These are phyloP conservation scores for Cladosporium cucumerinum DNA, from an alignment of 2,329 filamentous ascomycete genomes.

Conservation along the genomic window DNA sequence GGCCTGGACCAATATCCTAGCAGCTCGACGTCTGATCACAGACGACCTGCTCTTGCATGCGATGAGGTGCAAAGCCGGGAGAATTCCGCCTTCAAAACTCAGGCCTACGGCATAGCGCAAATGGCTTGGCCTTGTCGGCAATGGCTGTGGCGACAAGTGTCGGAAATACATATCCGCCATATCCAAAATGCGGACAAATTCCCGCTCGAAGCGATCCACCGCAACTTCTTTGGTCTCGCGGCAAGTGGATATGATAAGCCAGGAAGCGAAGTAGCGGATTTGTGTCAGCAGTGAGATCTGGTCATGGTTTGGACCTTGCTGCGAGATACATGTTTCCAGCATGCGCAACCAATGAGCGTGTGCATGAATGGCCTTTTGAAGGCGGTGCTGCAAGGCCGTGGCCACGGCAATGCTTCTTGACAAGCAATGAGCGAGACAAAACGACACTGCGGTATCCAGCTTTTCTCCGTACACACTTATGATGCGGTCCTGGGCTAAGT, in stretches of 20 bases:
- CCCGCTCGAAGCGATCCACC: background rate
- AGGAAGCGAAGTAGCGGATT: conserved; percentile 11
- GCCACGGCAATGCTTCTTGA: background rate
- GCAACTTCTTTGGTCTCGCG: conserved; percentile 1
- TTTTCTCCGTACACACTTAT: background rate
- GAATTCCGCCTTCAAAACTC: conserved; percentile 6
- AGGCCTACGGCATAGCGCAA: background rate
- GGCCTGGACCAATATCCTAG: background rate
- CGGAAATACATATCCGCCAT: background rate
- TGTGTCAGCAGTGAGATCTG: conserved; percentile 2
- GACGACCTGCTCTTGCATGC: conserved; percentile 7
- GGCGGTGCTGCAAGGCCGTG: background rate
- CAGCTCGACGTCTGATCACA: background rate
- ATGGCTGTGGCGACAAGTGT: background rate
- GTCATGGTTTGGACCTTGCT: background rate
- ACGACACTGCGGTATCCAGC: background rate
- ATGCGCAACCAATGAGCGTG: background rate
- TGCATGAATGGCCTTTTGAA: background rate
- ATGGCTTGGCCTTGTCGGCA: background rate
- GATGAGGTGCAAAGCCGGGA: conserved; percentile 6
- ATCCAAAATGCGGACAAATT: conserved; percentile 1
- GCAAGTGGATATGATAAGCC: conserved; percentile 5
- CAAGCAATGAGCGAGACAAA: conserved; percentile 5
- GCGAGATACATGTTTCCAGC: background rate
- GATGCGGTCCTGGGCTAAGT: background rate